Conservation (phyloP, 768 basidiomycete genomes). For the Lactarius hengduanensis region DNA sequence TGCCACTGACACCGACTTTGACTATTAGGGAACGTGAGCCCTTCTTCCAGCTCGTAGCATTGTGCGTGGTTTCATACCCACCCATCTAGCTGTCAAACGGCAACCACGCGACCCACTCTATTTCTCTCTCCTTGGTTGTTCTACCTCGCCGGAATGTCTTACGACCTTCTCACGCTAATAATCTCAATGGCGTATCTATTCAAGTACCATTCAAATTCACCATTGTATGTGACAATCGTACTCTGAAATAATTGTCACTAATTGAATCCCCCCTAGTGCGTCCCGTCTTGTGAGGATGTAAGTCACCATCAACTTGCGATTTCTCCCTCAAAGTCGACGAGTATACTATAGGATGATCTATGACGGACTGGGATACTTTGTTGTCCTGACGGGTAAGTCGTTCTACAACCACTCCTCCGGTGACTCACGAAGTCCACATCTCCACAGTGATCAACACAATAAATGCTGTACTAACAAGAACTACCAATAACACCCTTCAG, state of each 20-base stretch:
- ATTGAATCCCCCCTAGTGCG: slow-evolving; percentile 24
- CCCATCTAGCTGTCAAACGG: slow-evolving; percentile 48
- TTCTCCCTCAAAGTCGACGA: neutral
- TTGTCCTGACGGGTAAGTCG: slow-evolving; percentile 46
- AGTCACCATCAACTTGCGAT: slow-evolving; percentile 9
- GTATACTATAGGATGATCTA: slow-evolving; percentile 53
- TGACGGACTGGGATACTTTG: slow-evolving; percentile 63
- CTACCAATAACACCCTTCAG: slow-evolving; percentile 28
- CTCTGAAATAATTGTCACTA: neutral
- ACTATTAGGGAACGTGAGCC: slow-evolving; percentile 39
- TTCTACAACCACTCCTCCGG: neutral
- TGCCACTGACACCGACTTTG: neutral
- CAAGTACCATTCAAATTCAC: slow-evolving; percentile 42
- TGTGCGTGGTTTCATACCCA: neutral
- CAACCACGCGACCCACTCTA: slow-evolving; percentile 26
- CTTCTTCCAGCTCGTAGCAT: neutral
- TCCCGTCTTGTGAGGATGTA: slow-evolving; percentile 32
- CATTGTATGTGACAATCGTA: slow-evolving; percentile 30
- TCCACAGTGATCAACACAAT: slow-evolving; percentile 31
- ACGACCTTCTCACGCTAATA: slow-evolving; percentile 51
- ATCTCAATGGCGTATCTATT: slow-evolving; percentile 55
- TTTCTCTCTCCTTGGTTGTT: slow-evolving; percentile 51
- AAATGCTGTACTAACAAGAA: slow-evolving; percentile 32
- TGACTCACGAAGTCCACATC: neutral
- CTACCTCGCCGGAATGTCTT: slow-evolving; percentile 57